These are phyloP conservation scores for Funneliformis caledonium DNA, from an alignment of 371 early-diverging fungal genomes.

Conservation along the genomic window DNA sequence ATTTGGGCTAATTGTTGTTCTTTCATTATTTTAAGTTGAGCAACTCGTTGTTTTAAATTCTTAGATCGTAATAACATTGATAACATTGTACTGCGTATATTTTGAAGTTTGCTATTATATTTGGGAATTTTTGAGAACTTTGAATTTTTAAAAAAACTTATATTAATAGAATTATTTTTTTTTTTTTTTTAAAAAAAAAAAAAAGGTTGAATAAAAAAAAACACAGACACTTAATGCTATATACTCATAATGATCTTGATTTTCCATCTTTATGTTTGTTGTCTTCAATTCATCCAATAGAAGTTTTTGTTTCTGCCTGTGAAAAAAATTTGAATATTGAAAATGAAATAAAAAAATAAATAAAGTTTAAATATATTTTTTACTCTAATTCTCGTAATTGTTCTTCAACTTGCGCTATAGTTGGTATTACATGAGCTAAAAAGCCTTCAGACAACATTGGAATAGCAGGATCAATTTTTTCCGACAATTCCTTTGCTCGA, in stretches of 20 bases:
- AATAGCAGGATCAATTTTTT: constrained; percentile 2
- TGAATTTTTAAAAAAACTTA: neutral
- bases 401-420: constrained; percentile 30
- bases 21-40: constrained; percentile 31
- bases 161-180: neutral
- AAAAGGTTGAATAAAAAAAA: neutral
- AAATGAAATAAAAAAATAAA: neutral
- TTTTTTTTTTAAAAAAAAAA: neutral
- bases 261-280: constrained; percentile 20
- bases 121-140: constrained; percentile 37
- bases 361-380: neutral
- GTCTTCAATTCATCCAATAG: constrained; percentile 28
- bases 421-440: constrained; percentile 19
- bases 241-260: constrained; percentile 39
- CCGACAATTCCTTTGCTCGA: neutral
- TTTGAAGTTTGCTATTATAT: constrained; percentile 28
- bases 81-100: constrained; percentile 30
- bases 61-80: constrained; percentile 30
- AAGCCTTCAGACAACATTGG: constrained; percentile 40
- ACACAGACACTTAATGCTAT: constrained; percentile 30
- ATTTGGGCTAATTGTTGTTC: constrained; percentile 35
- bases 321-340: neutral
- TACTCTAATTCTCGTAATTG: constrained; percentile 27
- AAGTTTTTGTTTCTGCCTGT: constrained; percentile 26
- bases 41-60: constrained; percentile 30